Evolutionary conservation across 1,139 yeast species (phyloP).

Genomic region (Saccharomycopsis hybrid): DNA sequence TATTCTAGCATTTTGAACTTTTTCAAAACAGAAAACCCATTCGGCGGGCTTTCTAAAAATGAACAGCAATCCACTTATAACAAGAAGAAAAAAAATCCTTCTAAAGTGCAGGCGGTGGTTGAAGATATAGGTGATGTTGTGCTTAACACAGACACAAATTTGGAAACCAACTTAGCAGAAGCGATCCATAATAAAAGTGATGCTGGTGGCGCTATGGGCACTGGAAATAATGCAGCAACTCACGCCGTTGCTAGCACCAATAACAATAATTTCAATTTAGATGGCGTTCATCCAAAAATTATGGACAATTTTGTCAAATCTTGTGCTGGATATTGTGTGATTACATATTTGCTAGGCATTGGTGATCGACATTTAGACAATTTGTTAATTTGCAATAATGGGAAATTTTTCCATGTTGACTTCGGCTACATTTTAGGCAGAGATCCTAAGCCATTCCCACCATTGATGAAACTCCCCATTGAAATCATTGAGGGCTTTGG

Average conservation of each 20-base stretch:
- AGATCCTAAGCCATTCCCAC: conserved; percentile 98
- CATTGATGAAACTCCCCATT: conserved; percentile 93
- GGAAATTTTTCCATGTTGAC: conserved; percentile 93
- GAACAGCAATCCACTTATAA: conserved; percentile 32
- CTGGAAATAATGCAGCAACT: neutral
- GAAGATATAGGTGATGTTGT: conserved; percentile 2
- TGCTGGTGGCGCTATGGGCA: conserved; percentile 26
- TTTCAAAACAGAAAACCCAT: conserved; percentile 50
- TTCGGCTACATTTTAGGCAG: conserved; percentile 94
- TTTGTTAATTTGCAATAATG: conserved; percentile 64
- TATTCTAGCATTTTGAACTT: conserved; percentile 72
- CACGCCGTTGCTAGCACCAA: neutral
- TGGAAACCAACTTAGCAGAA: conserved; percentile 36
- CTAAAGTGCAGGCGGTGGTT: too few species aligned
- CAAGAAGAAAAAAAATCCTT: neutral
- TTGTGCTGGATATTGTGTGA: conserved; percentile 97
- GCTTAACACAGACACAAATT: conserved; percentile 35
- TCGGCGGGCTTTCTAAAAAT: conserved; percentile 59
- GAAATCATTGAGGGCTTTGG: conserved; percentile 99
- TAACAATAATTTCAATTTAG: conserved; percentile 30
- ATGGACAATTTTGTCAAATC: conserved; percentile 95
- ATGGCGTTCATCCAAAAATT: conserved; percentile 67
- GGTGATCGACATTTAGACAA: conserved; percentile 97
- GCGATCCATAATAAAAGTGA: conserved; percentile 1
- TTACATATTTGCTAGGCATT: conserved; percentile 88